Evolutionary conservation across 495 filamentous ascomycete species (phyloP), one percentile per base, ranked within the genome.

Genomic region (Aeminium ludgeri): DNA sequence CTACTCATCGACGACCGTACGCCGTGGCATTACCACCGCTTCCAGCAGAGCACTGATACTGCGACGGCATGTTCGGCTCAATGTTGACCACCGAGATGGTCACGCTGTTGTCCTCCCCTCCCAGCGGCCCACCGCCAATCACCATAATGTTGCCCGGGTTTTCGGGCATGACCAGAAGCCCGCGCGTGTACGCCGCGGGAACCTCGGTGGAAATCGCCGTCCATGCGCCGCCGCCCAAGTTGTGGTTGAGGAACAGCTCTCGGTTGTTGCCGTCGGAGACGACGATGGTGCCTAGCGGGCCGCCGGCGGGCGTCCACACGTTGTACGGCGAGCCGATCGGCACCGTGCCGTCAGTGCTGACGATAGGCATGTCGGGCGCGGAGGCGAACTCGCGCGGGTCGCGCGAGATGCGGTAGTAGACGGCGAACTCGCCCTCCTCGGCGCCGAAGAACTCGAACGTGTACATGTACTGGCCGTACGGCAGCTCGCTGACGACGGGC

Each of bases 401-500:
- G 12, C 59, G 52, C 20, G 65, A 61, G 33, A 70, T 55, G 36
- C 63, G 64, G 59, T 64, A 72, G 64, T 76, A 76, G 3, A 80
- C 61, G 5, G 73, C 71, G 59, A 73, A 72, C 34, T 53, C 46
- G 12, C 57, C 61, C 30, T 57, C 55, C 30, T 64, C 65, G 34
- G 55, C 65, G 8, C 72, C 73, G 31, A 72, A 70, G 45, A 69
- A 73, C 56, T 81, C 76, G 52, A 77, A 77, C 20, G 65, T 65
- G 55, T 70, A 67, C 46, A 81, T 73, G 49, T 65, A 78, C 46
- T 73, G 60, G 34, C 65, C 65, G 49, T 73, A 71, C 1, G 73
- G 73, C 11, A 80, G 66, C 46, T 70, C 40, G 23, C 69, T 59
- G 3, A 78, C 64, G 7, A 66, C 65, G 7, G 76, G 66, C 78